These are phyloP conservation scores for Saccharomycopsis lassenensis DNA, from an alignment of 805 yeast species.

Conservation along the genomic window DNA sequence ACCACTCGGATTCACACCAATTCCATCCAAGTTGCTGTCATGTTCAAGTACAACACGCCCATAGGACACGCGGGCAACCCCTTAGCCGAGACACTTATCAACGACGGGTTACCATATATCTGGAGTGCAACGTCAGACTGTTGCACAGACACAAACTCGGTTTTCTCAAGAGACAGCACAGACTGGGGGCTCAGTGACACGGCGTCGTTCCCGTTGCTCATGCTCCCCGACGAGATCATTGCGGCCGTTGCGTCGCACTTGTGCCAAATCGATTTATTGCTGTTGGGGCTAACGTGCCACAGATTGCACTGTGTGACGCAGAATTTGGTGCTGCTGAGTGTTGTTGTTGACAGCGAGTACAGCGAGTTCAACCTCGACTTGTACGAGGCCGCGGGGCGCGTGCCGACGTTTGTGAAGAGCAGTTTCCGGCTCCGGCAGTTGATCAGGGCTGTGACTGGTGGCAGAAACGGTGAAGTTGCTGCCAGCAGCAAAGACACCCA, in stretches of 20 bases:
- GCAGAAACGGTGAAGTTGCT: no score
- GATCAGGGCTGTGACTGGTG: neutral
- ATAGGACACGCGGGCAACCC: no score
- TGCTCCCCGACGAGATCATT: conserved; percentile 8
- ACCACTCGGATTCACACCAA: no score
- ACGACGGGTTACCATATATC: no score
- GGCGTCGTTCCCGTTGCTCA: conserved; percentile 4
- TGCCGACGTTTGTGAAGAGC: conserved; percentile 12
- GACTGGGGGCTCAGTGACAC: no score
- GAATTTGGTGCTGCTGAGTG: conserved; percentile 8
- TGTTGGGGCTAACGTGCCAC: conserved; percentile 5
- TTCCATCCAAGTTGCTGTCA: no score
- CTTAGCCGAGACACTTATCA: no score
- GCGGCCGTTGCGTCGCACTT: conserved; percentile 1
- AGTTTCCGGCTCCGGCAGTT: conserved; percentile 7
- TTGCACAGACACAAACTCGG: no score
- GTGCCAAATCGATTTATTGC: conserved; percentile 10
- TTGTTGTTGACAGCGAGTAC: conserved; percentile 8
- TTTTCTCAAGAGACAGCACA: no score
- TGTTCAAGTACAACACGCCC: no score
- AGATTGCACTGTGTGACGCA: conserved; percentile 1
- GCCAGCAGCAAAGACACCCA: neutral
- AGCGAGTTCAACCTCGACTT: conserved; percentile 10
- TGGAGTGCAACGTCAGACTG: no score
- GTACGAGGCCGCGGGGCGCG: neutral